Evolutionary conservation across 164 flowering plant genomes (phyloP), one percentile per base, ranked within the genome.

Genomic region (Tetrastigma voinierianum): DNA sequence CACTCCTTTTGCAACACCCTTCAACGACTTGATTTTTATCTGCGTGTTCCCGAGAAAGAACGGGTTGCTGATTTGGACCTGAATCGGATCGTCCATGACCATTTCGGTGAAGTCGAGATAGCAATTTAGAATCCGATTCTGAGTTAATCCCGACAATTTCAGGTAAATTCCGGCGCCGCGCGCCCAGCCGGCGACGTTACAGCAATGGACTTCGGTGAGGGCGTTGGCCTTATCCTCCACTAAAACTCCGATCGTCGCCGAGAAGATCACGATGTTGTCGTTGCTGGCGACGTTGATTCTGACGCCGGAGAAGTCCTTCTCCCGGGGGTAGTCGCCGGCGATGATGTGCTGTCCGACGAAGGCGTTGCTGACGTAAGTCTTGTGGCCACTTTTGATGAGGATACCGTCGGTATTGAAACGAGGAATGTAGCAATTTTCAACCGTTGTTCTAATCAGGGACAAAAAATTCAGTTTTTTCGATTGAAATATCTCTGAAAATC

Each of bases 261-360:
- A 73, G 21, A 68, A 73, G 13, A 73, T 53, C 5, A 73, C 76
- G 2, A 73, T 65, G 16, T 73, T 21, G 2, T 45, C 65, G 19
- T 73, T 73, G 47, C 72, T 62, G 2, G 8, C 15, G n/a, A 73
- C 21, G 23, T 68, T 54, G 13, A 73, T 68, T 65, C 72, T 72
- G 24, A 46, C 46, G 60, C 72, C 76, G 32, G 76, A 63, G 57
- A 68, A 73, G 20, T 68, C 21, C 46, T 46, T 67, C 25, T 73
- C 76, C n/a, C 67, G 54, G 20, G 1, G 51, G 52, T 68, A 69
- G 0, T 69, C 72, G 11, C 76, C 76, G 51, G 19, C 57, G 17
- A 19, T 73, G 60, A 65, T 64, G 61, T 64, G 65, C 10, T 73
- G 76, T 24, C 76, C 76, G 16, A 73, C 23, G 69, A 73, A 73